A percentile compares a stretch with the other conserved stretches of the same genome.
These are phyloP conservation scores for Stachybotrys echinatus DNA, from an alignment of 2,329 filamentous ascomycete genomes.

Conservation along the genomic window DNA sequence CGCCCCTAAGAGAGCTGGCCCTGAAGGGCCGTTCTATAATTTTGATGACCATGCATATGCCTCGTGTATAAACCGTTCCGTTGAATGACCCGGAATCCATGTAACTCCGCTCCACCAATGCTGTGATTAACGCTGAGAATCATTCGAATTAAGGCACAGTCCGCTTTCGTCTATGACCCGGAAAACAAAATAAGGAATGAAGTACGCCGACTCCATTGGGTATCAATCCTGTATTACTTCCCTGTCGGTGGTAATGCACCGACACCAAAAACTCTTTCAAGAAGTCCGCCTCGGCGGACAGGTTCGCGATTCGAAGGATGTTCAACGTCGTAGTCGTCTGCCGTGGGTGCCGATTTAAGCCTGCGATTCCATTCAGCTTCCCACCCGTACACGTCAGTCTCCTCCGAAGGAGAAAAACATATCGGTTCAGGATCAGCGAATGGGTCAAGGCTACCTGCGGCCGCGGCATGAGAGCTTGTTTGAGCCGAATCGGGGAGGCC, in stretches of 20 bases:
- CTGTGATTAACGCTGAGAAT: not conserved
- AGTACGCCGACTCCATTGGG: slow-evolving; percentile 1
- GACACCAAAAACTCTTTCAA: slow-evolving; percentile 17
- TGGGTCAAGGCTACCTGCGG: not conserved
- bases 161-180: not conserved
- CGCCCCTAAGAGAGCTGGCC: not conserved
- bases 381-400: slow-evolving; percentile 46
- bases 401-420: not conserved
- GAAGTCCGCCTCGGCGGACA: slow-evolving; percentile 15
- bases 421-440: not conserved
- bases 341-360: slow-evolving; percentile 9
- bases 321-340: slow-evolving; percentile 3
- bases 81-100: not conserved
- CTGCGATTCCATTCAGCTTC: slow-evolving; percentile 35
- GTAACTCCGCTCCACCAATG: not conserved
- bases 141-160: not conserved
- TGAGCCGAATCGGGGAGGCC: not conserved
- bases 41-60: not conserved
- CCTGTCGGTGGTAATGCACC: slow-evolving; percentile 12
- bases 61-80: not conserved
- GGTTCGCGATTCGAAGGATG: slow-evolving; percentile 14
- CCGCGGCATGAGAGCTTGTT: not conserved
- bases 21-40: not conserved
- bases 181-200: not conserved
- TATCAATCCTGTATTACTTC: not conserved